Evolutionary conservation across 2,329 filamentous ascomycete species (phyloP), one percentile per base, ranked within the genome.

Genomic region (Aspergillus arachidicola): DNA sequence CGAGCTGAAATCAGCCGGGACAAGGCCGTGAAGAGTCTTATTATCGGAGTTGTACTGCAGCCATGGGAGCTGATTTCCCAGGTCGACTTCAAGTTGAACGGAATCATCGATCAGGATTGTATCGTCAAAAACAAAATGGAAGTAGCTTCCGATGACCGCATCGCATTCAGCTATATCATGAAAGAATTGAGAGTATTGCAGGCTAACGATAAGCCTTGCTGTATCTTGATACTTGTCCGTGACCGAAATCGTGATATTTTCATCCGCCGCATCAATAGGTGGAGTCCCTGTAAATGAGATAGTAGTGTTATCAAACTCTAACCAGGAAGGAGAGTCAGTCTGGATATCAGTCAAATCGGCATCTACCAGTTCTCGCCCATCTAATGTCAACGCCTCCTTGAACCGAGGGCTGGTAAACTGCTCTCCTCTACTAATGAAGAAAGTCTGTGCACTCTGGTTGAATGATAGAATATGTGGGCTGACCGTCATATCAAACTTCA

Each of bases 401-500:
- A 92, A 80, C 2, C 80, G 81, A 1, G 79, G 77, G 67, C 88
- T 91, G 7, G 74, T 76, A 23, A 92, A 73, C 1, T 77, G 72
- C 16, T 80, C 74, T 2, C 86, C 87, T 43, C 76, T 76, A 0
- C 83, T 88, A 5, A 87, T 83, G 61, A 88, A 88, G 50, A 91
- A 75, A 3, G 78, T 75, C 58, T 92, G 79, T 10, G 82, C 73
- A 6, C 85, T 83, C 11, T 87, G 82, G 2, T 85, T 83, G 65
- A 91, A 90, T 1, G 85, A 85, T 46, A 96, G 80, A 67, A 89
- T 85, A 75, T 93, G 91, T 58, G 82, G 86, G 53, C 89, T 89
- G 23, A 96, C 87, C 2, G 89, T 82, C 41, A 97, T 85, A 6
- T 88, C 87, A 74, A 96, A 96, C 0, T 82, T 79, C 58, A 90